Evolutionary conservation across 192 early-diverging fungal species (phyloP).

Genomic region (Coemansia sp.): DNA sequence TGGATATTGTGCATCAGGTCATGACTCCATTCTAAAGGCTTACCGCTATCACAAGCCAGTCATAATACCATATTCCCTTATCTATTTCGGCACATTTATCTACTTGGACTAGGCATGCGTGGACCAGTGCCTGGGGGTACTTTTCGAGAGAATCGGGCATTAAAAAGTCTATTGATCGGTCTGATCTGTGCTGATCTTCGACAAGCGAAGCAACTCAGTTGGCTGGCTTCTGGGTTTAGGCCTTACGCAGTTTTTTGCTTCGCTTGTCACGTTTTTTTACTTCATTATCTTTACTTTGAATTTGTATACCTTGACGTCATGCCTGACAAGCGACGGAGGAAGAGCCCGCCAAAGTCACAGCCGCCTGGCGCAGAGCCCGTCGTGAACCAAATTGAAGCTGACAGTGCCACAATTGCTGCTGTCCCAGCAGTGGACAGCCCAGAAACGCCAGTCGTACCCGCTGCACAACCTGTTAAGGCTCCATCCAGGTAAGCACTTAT

Average conservation of each 20-base stretch:
- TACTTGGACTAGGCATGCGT: background rate
- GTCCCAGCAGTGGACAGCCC: background rate
- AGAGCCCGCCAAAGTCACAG: background rate
- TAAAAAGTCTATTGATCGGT: background rate
- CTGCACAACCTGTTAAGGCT: background rate
- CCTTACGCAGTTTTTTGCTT: background rate
- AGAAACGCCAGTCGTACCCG: background rate
- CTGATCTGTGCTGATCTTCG: slow-evolving; percentile 3
- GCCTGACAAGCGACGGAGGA: background rate
- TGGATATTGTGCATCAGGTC: background rate
- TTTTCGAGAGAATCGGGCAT: background rate
- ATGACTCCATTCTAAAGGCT: background rate
- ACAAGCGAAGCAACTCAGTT: background rate
- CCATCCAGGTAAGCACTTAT: background rate
- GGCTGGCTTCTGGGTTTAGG: background rate
- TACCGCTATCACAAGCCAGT: background rate
- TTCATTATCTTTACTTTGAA: background rate
- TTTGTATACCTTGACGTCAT: background rate
- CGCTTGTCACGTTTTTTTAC: background rate
- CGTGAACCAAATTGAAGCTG: background rate
- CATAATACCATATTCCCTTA: background rate
- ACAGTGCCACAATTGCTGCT: background rate
- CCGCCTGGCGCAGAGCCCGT: background rate
- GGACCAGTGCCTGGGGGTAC: background rate
- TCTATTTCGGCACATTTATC: background rate